phyloP scores from a whole-genome alignment of 106 monocot genomes.

The Chionographis japonica region DNA sequence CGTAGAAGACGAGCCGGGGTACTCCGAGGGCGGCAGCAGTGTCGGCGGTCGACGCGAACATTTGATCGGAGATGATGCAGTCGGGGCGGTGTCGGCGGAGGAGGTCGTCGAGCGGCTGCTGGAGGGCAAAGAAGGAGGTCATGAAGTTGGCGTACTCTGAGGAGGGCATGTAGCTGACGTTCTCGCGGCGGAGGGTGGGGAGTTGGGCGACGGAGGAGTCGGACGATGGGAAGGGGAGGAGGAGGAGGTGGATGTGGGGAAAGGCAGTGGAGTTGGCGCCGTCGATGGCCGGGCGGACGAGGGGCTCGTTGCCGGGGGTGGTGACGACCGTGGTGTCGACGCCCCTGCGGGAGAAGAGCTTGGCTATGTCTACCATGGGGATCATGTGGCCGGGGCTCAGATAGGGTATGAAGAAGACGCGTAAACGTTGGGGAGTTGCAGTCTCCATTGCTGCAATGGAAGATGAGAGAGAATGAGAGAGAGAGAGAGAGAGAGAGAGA shows the following conservation, averaged over 20 bases:
- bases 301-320: conserved; percentile 17
- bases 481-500: no score
- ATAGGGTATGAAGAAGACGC: conserved; percentile 12
- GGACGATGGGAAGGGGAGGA: background rate
- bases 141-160: background rate
- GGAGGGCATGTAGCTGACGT: conserved; percentile 7
- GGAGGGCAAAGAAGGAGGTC: conserved; percentile 10
- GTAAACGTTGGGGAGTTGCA: background rate
- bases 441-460: no score
- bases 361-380: conserved; percentile 29
- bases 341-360: conserved; percentile 9
- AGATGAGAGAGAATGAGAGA: no score
- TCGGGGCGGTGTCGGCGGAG: background rate
- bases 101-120: conserved; percentile 1
- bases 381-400: conserved; percentile 32
- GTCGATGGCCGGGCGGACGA: conserved; percentile 16
- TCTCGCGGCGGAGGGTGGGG: conserved; percentile 3
- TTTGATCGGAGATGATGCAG: conserved; percentile 3
- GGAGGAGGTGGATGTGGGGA: background rate
- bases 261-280: background rate
- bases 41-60: conserved; percentile 2
- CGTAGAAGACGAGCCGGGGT: conserved; percentile 8
- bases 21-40: background rate
- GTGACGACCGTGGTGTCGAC: conserved; percentile 14
- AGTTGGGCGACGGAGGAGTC: background rate